A percentile compares a stretch with the other conserved stretches of the same genome.
Conservation (phyloP, 1,139 yeast genomes). For the Zhuliangozyma blackwelliae region DNA sequence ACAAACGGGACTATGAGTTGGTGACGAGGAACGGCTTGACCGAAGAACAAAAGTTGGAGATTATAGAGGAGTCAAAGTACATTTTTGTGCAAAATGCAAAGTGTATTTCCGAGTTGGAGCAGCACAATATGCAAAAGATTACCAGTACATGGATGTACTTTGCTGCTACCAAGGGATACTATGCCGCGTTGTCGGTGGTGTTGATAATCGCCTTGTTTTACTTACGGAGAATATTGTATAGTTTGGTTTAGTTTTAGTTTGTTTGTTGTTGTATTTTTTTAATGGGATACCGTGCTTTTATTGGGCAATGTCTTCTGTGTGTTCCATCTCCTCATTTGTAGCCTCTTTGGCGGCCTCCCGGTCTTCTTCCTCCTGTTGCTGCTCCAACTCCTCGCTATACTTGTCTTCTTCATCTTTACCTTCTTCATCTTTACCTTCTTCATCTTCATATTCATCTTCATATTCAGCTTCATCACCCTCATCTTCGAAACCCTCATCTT, state of each 20-base stretch:
- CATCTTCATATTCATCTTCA: conserved; percentile 6
- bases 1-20: conserved; percentile 74
- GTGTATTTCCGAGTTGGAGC: conserved; percentile 63
- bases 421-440: conserved; percentile 1
- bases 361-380: conserved; percentile 5
- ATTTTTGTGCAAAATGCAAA: conserved; percentile 61
- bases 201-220: conserved; percentile 22
- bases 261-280: neutral
- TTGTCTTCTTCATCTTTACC: conserved; percentile 1
- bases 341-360: too few species aligned
- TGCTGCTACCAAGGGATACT: conserved; percentile 46
- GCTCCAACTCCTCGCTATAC: conserved; percentile 5
- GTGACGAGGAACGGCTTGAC: conserved; percentile 64
- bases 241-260: conserved; percentile 8
- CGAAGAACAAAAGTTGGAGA: conserved; percentile 65
- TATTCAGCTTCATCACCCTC: conserved; percentile 4
- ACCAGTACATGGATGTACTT: conserved; percentile 56
- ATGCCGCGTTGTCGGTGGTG: conserved; percentile 26
- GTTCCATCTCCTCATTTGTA: conserved; percentile 9
- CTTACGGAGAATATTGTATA: conserved; percentile 21
- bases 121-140: conserved; percentile 55
- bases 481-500: conserved; percentile 4
- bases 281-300: neutral
- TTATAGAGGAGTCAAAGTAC: conserved; percentile 64
- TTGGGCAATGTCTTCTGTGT: conserved; percentile 9